Conservation (phyloP, 2,329 filamentous ascomycete species). For the Colletotrichum neosansevieriae region DNA sequence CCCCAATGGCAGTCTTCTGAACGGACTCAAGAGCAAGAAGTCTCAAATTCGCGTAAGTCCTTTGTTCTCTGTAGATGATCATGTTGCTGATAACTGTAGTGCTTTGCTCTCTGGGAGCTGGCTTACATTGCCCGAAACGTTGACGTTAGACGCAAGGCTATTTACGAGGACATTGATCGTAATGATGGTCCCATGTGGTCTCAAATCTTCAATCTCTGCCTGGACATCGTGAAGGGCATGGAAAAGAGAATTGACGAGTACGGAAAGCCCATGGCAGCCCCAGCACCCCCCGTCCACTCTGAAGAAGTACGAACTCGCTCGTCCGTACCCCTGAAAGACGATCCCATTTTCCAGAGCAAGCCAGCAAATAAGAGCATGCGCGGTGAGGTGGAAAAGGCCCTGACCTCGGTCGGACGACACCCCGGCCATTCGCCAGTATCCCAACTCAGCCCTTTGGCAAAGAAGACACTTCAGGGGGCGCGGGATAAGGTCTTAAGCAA, state of each 20-base stretch:
- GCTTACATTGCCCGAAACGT: slow-evolving; percentile 82
- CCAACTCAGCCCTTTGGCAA: slow-evolving; percentile 63
- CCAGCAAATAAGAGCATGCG: slow-evolving; percentile 53
- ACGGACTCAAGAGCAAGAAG: slow-evolving; percentile 86
- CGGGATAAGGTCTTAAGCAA: slow-evolving; percentile 62
- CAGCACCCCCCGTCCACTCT: slow-evolving; percentile 48
- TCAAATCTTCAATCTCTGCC: slow-evolving; percentile 78
- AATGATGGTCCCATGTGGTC: slow-evolving; percentile 84
- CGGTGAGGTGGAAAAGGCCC: slow-evolving; percentile 59
- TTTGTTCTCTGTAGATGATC: background rate
- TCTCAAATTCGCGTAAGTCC: slow-evolving; percentile 74
- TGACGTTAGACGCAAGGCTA: slow-evolving; percentile 79
- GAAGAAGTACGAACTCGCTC: slow-evolving; percentile 51
- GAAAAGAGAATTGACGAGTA: slow-evolving; percentile 74
- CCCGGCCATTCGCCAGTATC: slow-evolving; percentile 63
- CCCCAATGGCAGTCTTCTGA: slow-evolving; percentile 89
- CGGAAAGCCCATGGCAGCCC: slow-evolving; percentile 58
- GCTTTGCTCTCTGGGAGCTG: slow-evolving; percentile 92
- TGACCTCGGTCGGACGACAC: slow-evolving; percentile 57
- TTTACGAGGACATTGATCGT: slow-evolving; percentile 90
- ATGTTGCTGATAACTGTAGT: slow-evolving; percentile 26
- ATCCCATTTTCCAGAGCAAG: slow-evolving; percentile 58
- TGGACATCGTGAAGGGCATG: slow-evolving; percentile 76
- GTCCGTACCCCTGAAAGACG: slow-evolving; percentile 57
- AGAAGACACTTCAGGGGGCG: slow-evolving; percentile 61